Conservation (phyloP, 2,329 filamentous ascomycete species). For the Botrytis sinoallii region DNA sequence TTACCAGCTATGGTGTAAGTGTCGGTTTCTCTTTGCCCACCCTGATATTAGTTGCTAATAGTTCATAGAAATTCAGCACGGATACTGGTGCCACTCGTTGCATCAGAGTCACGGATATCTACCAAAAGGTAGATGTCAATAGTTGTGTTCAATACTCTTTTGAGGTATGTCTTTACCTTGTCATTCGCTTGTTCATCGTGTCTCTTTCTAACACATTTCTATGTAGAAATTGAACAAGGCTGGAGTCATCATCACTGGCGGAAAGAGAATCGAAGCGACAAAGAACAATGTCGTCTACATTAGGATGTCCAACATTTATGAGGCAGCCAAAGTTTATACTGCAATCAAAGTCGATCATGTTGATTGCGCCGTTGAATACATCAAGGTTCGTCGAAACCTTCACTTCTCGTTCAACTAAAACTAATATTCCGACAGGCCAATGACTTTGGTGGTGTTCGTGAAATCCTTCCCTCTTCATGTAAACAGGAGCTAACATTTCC, state of each 20-base stretch:
- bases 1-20: constrained; percentile 19
- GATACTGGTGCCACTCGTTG: constrained; percentile 31
- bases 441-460: constrained; percentile 25
- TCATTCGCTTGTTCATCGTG: neutral
- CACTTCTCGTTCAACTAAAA: neutral
- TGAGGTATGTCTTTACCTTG: constrained; percentile 23
- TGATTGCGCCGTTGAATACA: constrained; percentile 31
- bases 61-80: constrained; percentile 32
- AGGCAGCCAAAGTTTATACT: constrained; percentile 29
- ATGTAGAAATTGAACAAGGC: constrained; percentile 25
- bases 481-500: constrained; percentile 26
- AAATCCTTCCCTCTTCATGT: neutral
- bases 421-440: constrained; percentile 33
- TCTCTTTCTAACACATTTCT: constrained; percentile 10
- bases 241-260: constrained; percentile 20
- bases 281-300: constrained; percentile 27
- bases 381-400: constrained; percentile 24
- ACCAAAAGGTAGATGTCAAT: constrained; percentile 24
- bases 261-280: constrained; percentile 18
- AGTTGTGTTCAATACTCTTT: constrained; percentile 25
- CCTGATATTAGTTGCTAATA: neutral
- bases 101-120: constrained; percentile 33
- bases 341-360: constrained; percentile 26
- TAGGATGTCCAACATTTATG: constrained; percentile 29
- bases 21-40: neutral